Evolutionary conservation across 371 early-diverging fungal genomes (phyloP), one percentile per base, ranked within the genome.

Genomic region (Caulochytrium protostelioides): DNA sequence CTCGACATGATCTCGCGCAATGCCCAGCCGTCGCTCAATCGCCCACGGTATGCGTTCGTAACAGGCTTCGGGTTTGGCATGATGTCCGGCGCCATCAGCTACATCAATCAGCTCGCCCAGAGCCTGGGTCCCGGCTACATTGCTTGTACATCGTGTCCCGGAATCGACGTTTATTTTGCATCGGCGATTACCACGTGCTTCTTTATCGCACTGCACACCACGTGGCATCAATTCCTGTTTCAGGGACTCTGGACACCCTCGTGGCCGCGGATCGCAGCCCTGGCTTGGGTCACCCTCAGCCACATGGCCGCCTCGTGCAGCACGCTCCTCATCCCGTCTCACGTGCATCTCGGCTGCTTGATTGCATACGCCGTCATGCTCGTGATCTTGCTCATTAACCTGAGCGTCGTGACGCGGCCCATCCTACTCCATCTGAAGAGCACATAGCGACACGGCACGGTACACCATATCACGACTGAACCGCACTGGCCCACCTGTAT

Each of bases 201-300:
- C 13, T 72, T 74, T 36, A 74, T 73, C 16, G 47, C 76, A 14
- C 55, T 74, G 32, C 72, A 79, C 41, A 65, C 69, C 21, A 51
- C 49, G 1, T 79, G 77, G 77, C 75, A 70, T 64, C 61, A 76
- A 52, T 46, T 76, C 28, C 62, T 70, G 2, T 76, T 74, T 49
- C 71, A 76, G 31, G 74, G 74, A 17, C 69, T 62, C 43, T 44
- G 32, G 25, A 19, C 19, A 9, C 32, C 37, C 9, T 18, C 28
- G n/a, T 40, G 39, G 39, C 34, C 30, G 27, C 42, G 36, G 21
- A 22, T 43, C n/a, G 39, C 23, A 8, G 41, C 35, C 12, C 41
- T 35, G 15, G 27, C n/a, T n/a, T n/a, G n/a, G n/a, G n/a, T n/a
- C n/a, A n/a, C n/a, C n/a, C n/a, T n/a, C n/a, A n/a, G n/a, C n/a